Percentiles rank a stretch among this genome's conserved stretches.
These are phyloP conservation scores for Mortierella antarctica DNA, from an alignment of 192 early-diverging fungal species.

Conservation along the genomic window DNA sequence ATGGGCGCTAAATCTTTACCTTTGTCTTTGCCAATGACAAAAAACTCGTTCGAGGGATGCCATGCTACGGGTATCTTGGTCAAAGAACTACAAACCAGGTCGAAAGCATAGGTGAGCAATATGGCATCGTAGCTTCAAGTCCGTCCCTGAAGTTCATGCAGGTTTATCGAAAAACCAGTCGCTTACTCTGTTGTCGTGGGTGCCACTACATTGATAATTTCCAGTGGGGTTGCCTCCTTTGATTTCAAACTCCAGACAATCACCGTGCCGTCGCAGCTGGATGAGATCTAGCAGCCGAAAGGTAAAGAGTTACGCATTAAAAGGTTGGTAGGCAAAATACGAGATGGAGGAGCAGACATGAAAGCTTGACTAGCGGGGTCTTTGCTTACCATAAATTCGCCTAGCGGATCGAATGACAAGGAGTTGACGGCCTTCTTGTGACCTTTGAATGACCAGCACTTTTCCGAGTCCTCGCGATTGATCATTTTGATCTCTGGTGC, in stretches of 20 bases:
- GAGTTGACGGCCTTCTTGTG: constrained; percentile 48
- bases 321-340: neutral
- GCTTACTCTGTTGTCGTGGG: constrained; percentile 29
- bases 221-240: constrained; percentile 12
- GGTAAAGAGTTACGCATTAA: neutral
- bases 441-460: constrained; percentile 34
- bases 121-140: too few species aligned
- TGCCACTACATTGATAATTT: constrained; percentile 18
- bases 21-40: constrained; percentile 44
- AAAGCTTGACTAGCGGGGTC: neutral
- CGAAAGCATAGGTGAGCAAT: too few species aligned
- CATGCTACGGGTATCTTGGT: constrained; percentile 30
- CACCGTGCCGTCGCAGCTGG: constrained; percentile 41
- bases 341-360: neutral
- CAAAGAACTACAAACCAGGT: constrained; percentile 6
- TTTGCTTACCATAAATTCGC: constrained; percentile 31
- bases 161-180: too few species aligned
- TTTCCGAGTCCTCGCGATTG: constrained; percentile 32
- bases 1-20: constrained; percentile 2
- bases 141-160: neutral
- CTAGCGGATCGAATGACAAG: constrained; percentile 36
- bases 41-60: constrained; percentile 42
- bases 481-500: constrained; percentile 35
- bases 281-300: constrained; percentile 22
- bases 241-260: constrained; percentile 40